Conservation (phyloP, 306 rosid species). For the Phaseolus lunatus region DNA sequence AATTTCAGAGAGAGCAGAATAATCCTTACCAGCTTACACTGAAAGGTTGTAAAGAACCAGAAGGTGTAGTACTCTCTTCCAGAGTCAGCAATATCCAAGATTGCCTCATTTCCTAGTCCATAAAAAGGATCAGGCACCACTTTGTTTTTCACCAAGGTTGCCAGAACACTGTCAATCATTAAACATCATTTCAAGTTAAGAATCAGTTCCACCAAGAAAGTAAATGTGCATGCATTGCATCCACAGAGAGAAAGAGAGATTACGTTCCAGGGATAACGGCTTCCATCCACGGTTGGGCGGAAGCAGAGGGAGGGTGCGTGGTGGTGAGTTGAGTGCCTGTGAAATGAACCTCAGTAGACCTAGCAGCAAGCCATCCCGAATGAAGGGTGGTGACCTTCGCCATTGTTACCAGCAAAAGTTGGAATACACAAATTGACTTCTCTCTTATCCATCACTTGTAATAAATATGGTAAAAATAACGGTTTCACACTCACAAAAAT, state of each 20-base stretch:
- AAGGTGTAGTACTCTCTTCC: slow-evolving; percentile 89
- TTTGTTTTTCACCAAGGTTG: slow-evolving; percentile 90
- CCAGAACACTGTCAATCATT: slow-evolving; percentile 68
- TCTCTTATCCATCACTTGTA: too few species aligned
- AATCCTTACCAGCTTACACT: slow-evolving; percentile 65
- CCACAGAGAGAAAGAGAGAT: slow-evolving; percentile 24
- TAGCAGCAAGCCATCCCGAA: slow-evolving; percentile 89
- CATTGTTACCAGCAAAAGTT: slow-evolving; percentile 30
- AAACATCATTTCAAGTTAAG: background rate
- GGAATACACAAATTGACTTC: background rate
- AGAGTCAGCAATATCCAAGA: slow-evolving; percentile 88
- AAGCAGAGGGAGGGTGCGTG: slow-evolving; percentile 70
- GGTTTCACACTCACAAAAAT: too few species aligned
- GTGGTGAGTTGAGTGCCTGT: slow-evolving; percentile 86
- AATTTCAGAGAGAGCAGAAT: background rate
- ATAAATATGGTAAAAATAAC: too few species aligned
- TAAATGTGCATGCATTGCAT: background rate
- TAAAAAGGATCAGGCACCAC: slow-evolving; percentile 86
- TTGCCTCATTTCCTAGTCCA: slow-evolving; percentile 76
- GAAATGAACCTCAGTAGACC: slow-evolving; percentile 67
- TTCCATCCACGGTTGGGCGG: slow-evolving; percentile 79
- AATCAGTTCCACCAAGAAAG: background rate
- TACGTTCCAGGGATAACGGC: slow-evolving; percentile 94
- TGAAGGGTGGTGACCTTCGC: slow-evolving; percentile 61
- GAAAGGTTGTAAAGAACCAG: slow-evolving; percentile 89